Percentiles rank a stretch among this genome's conserved stretches.
Evolutionary conservation across 768 basidiomycete genomes (phyloP).

Genomic region (Rhodotorula taiwanensis): DNA sequence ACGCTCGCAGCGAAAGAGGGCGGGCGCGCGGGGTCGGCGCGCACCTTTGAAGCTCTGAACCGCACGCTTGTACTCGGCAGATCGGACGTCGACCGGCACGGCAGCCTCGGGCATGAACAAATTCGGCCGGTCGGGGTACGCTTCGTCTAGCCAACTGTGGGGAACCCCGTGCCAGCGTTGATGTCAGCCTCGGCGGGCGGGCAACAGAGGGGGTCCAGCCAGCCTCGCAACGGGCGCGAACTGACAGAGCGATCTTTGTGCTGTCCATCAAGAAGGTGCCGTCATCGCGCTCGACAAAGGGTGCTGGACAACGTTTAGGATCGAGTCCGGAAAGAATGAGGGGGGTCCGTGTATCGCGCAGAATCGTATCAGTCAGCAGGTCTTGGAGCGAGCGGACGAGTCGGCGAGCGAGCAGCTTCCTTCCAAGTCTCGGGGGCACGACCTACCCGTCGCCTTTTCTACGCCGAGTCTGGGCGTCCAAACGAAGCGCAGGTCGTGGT

Average conservation of each 20-base stretch:
- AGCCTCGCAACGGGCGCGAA: no score
- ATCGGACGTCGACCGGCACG: background rate
- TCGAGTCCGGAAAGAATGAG: background rate
- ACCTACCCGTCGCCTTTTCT: no score
- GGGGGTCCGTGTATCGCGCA: no score
- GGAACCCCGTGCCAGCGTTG: no score
- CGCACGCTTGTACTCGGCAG: background rate
- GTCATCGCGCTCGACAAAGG: slow-evolving; percentile 14
- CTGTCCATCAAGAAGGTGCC: slow-evolving; percentile 20
- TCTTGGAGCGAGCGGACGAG: background rate
- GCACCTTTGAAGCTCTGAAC: background rate
- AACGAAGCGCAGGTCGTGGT: background rate
- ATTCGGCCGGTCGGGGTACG: slow-evolving; percentile 15
- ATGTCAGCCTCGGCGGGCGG: no score
- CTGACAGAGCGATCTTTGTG: slow-evolving; percentile 6
- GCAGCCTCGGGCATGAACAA: slow-evolving; percentile 19
- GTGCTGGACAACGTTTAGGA: background rate
- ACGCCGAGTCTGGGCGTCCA: no score
- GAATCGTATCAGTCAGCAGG: no score
- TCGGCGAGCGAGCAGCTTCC: background rate
- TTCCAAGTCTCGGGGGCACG: no score
- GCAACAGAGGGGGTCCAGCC: no score
- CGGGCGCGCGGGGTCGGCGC: no score
- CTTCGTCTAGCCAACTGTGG: slow-evolving; percentile 14
- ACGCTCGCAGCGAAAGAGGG: background rate